Evolutionary conservation across 208 protist species (phyloP).

Genomic region (Porcisia deanei): DNA sequence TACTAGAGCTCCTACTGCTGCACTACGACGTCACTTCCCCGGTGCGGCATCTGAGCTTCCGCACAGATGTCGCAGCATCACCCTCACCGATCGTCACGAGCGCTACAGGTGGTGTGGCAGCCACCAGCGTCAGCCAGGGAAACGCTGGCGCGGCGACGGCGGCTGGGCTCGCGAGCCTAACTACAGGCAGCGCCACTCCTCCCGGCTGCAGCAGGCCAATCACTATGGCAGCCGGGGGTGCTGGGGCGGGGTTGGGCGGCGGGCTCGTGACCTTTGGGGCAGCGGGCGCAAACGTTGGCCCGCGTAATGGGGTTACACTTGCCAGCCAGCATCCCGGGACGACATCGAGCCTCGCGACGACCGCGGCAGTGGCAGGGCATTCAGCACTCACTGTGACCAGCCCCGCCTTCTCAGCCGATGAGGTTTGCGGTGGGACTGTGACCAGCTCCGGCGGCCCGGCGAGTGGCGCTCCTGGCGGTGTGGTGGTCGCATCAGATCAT

Average conservation of each 20-base stretch:
- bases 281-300: neutral
- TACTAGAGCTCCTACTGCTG: conserved; percentile 75
- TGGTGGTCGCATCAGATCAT: neutral
- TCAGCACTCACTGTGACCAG: conserved; percentile 1
- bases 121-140: neutral
- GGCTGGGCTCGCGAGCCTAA: neutral
- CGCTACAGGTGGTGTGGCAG: conserved; percentile 1
- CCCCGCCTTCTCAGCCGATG: neutral
- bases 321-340: conserved; percentile 1
- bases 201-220: neutral
- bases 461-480: neutral
- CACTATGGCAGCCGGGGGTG: neutral
- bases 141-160: neutral
- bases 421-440: neutral
- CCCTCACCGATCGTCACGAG: neutral
- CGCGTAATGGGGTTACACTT: neutral
- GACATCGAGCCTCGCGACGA: neutral
- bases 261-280: neutral
- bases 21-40: conserved; percentile 76
- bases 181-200: neutral
- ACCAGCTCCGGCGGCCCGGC: neutral
- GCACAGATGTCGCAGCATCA: conserved; percentile 21
- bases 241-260: neutral
- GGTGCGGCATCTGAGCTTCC: conserved; percentile 54
- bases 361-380: neutral